These are phyloP conservation scores for Drechslerella stenobrocha DNA, from an alignment of 2,329 filamentous ascomycete genomes.

Conservation along the genomic window DNA sequence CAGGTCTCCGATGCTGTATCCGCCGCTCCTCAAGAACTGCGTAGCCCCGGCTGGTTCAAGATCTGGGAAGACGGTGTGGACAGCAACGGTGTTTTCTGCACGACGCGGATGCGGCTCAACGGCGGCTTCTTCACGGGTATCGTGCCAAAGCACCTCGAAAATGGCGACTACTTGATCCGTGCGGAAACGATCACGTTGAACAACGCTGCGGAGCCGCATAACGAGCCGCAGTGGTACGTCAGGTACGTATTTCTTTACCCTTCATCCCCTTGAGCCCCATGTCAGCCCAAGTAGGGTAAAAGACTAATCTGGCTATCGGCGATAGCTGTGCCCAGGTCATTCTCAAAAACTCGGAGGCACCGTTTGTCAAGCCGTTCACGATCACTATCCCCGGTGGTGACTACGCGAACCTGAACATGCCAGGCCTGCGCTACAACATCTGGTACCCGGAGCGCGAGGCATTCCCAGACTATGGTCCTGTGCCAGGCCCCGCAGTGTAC, in stretches of 20 bases:
- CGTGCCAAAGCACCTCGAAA: slow-evolving; percentile 30
- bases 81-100: slow-evolving; percentile 26
- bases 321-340: slow-evolving; percentile 35
- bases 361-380: slow-evolving; percentile 19
- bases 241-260: slow-evolving; percentile 17
- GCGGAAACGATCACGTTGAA: slow-evolving; percentile 38
- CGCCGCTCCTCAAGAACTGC: slow-evolving; percentile 15
- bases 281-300: no score
- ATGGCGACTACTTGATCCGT: slow-evolving; percentile 45
- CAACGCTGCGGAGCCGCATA: slow-evolving; percentile 22
- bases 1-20: slow-evolving; percentile 19
- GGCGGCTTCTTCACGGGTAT: slow-evolving; percentile 24
- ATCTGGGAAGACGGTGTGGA: slow-evolving; percentile 42
- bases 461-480: slow-evolving; percentile 36
- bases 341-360: slow-evolving; percentile 19
- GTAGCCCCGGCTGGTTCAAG: slow-evolving; percentile 31
- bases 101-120: slow-evolving; percentile 25
- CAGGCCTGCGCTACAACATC: slow-evolving; percentile 42
- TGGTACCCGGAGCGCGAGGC: slow-evolving; percentile 26
- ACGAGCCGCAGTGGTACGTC: slow-evolving; percentile 40
- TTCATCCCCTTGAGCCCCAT: not conserved
- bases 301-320: no score
- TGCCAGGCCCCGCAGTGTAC: slow-evolving; percentile 33
- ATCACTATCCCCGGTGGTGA: slow-evolving; percentile 32
- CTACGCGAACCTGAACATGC: slow-evolving; percentile 41